Evolutionary conservation across 257 asterid genomes (phyloP).

Genomic region (Haberlea rhodopensis): DNA sequence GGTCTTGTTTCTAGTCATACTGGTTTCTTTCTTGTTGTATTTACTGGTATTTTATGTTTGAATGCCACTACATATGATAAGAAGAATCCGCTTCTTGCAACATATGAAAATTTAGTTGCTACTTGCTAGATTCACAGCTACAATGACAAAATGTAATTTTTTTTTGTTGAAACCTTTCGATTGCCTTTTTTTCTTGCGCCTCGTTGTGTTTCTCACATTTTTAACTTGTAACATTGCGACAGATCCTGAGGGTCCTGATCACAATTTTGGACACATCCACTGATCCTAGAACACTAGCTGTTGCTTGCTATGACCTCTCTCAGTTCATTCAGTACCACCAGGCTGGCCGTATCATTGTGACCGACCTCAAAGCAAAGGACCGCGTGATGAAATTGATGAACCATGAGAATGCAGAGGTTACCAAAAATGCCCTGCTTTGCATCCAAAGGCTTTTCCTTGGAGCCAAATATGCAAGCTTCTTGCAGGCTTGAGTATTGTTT

Average conservation of each 20-base stretch:
- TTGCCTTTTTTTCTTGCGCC: no score
- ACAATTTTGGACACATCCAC: conserved; percentile 80
- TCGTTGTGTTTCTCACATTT: no score
- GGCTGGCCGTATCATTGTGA: conserved; percentile 83
- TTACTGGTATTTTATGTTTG: no score
- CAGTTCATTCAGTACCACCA: conserved; percentile 88
- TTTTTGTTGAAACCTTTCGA: no score
- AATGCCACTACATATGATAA: no score
- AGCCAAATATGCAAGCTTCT: conserved; percentile 91
- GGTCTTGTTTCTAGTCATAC: background rate
- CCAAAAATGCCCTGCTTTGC: conserved; percentile 88
- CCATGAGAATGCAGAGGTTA: conserved; percentile 82
- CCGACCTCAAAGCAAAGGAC: conserved; percentile 90
- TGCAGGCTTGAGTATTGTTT: conserved; percentile 53
- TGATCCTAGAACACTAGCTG: conserved; percentile 82
- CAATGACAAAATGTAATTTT: no score
- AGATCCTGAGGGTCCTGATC: conserved; percentile 80
- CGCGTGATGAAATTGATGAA: conserved; percentile 93
- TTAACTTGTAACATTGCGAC: conserved; percentile 22
- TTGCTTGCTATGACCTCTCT: conserved; percentile 86
- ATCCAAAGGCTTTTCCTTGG: conserved; percentile 93
- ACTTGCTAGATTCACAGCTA: no score
- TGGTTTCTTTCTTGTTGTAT: conserved; percentile 5
- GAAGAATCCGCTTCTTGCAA: no score
- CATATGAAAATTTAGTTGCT: no score